A percentile compares a stretch with the other conserved stretches of the same genome.
These are phyloP conservation scores for Dactylellina parvicollis DNA, from an alignment of 2,329 filamentous ascomycete species.

Conservation along the genomic window DNA sequence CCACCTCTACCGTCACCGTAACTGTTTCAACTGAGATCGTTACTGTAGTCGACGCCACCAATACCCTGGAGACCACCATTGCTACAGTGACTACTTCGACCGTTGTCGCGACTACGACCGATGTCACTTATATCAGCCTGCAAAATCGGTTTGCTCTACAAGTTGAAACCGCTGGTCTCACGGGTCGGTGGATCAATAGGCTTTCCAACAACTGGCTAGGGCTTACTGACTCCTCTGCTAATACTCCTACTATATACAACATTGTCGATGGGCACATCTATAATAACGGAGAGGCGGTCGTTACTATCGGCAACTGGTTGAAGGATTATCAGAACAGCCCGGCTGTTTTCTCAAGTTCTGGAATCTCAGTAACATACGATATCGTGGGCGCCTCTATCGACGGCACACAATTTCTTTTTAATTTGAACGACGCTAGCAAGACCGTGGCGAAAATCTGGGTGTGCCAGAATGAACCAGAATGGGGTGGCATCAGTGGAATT, in stretches of 20 bases:
- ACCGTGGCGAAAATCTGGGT: neutral
- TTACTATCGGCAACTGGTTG: neutral
- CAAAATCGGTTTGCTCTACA: neutral
- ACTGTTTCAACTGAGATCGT: slow-evolving; percentile 1
- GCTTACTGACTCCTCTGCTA: neutral
- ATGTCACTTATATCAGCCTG: slow-evolving; percentile 3
- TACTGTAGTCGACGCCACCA: slow-evolving; percentile 9
- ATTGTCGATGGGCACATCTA: neutral
- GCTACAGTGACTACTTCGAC: slow-evolving; percentile 3
- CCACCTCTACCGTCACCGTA: slow-evolving; percentile 3
- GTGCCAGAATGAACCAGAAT: neutral
- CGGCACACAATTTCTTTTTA: neutral
- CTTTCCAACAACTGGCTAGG: neutral
- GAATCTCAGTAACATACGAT: neutral
- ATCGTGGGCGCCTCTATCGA: neutral
- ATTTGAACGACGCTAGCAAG: neutral
- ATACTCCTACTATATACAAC: slow-evolving; percentile 2
- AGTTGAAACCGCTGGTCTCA: neutral
- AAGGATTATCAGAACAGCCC: neutral
- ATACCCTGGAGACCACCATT: neutral
- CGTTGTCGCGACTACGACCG: slow-evolving; percentile 3
- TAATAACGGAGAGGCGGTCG: neutral
- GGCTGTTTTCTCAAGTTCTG: neutral
- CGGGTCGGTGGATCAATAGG: neutral
- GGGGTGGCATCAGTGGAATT: neutral